These are phyloP conservation scores for Phytophthora hybrid DNA, from an alignment of 352 stramenopile species.

Conservation along the genomic window DNA sequence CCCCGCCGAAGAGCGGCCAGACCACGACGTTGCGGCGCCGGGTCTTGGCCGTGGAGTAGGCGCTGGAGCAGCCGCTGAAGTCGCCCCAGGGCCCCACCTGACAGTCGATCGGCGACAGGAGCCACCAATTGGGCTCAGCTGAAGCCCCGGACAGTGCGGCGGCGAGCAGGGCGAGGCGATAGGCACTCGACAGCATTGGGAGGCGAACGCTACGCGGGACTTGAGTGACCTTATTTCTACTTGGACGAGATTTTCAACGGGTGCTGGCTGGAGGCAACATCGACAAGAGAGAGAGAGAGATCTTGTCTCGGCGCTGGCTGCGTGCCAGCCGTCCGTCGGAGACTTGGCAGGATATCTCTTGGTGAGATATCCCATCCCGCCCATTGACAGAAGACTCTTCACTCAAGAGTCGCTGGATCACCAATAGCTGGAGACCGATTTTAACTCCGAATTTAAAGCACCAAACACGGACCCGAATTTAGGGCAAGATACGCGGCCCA, in stretches of 20 bases:
- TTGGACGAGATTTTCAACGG: not conserved
- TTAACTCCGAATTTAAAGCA: too few species aligned
- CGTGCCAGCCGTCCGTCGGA: too few species aligned
- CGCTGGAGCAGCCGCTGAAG: slow-evolving; percentile 46
- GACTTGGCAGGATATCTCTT: too few species aligned
- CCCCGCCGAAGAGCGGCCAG: slow-evolving; percentile 39
- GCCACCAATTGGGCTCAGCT: not conserved
- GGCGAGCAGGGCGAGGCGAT: not conserved
- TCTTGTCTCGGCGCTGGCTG: not conserved
- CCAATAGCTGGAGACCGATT: too few species aligned
- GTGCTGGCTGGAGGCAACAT: not conserved
- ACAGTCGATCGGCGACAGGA: slow-evolving; percentile 33
- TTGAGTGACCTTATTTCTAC: not conserved
- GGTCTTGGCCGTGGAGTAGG: slow-evolving; percentile 40
- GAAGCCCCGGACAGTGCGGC: not conserved
- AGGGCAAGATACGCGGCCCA: too few species aligned
- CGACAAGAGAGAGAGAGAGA: not conserved
- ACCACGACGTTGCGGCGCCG: slow-evolving; percentile 48
- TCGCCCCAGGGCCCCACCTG: slow-evolving; percentile 48
- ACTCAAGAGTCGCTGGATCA: too few species aligned
- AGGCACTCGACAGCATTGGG: not conserved
- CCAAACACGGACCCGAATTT: too few species aligned
- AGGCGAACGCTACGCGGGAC: not conserved
- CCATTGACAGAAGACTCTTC: too few species aligned
- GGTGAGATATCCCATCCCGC: too few species aligned